Conservation (phyloP, 495 filamentous ascomycete species). For the Penicillium riverlandense region DNA sequence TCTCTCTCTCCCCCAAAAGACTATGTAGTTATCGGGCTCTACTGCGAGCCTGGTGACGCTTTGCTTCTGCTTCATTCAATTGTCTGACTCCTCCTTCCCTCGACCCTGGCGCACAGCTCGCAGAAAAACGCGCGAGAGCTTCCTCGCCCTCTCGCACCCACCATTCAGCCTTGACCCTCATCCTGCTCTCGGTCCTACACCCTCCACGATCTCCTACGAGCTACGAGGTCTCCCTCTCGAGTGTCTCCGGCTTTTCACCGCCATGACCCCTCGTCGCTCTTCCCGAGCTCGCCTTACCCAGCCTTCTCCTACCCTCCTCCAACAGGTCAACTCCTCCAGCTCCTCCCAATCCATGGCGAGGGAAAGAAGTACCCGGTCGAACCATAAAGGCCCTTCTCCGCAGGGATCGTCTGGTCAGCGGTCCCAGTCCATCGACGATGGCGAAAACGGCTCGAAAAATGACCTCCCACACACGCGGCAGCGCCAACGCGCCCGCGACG, state of each 20-base stretch:
- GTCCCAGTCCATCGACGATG: conserved; percentile 75
- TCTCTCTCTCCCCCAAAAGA: conserved; percentile 24
- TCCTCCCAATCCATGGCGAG: conserved; percentile 65
- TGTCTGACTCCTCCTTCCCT: conserved; percentile 14
- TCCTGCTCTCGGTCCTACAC: conserved; percentile 1
- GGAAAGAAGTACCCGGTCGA: conserved; percentile 63
- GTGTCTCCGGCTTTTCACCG: conserved; percentile 3
- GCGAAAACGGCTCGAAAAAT: conserved; percentile 43
- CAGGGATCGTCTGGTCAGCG: conserved; percentile 65
- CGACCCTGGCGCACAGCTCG: conserved; percentile 23
- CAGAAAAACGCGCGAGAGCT: conserved; percentile 12
- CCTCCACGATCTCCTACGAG: conserved; percentile 1
- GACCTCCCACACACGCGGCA: conserved; percentile 67
- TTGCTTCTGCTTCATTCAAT: conserved; percentile 17
- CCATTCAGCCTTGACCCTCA: not conserved
- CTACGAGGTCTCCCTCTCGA: conserved; percentile 1
- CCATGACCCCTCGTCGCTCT: conserved; percentile 76
- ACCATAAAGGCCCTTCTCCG: conserved; percentile 66
- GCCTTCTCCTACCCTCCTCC: conserved; percentile 56
- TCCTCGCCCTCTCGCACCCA: not conserved
- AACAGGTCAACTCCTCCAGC: conserved; percentile 67
- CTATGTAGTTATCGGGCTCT: conserved; percentile 41
- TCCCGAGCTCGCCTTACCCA: conserved; percentile 83
- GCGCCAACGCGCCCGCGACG: conserved; percentile 60
- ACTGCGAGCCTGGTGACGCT: conserved; percentile 29